These are phyloP conservation scores for Mortierella sp. DNA, from an alignment of 371 early-diverging fungal species.

Conservation along the genomic window DNA sequence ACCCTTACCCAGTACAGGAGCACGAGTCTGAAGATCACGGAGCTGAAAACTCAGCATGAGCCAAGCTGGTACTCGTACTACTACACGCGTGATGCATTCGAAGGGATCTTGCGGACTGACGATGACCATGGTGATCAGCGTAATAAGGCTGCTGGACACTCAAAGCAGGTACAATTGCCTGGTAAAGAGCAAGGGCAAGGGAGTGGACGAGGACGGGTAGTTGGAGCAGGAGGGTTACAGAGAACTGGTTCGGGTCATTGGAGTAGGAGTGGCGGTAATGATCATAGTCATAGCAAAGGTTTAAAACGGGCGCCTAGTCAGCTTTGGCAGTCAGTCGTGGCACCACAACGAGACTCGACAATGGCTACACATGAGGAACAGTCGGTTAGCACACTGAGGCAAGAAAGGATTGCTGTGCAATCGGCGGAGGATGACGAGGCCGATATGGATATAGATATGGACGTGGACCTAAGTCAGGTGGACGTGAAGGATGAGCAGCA, in stretches of 20 bases:
- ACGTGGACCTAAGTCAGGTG: not conserved
- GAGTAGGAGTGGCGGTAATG: not conserved
- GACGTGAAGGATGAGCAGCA: no score
- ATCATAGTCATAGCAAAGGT: no score
- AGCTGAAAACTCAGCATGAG: slow-evolving; percentile 15
- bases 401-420: not conserved
- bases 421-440: not conserved
- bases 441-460: slow-evolving; percentile 8
- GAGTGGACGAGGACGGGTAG: not conserved
- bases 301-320: slow-evolving; percentile 22
- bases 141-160: no score
- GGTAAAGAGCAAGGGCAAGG: no score
- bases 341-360: not conserved
- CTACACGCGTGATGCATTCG: slow-evolving; percentile 32
- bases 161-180: not conserved
- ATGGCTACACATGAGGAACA: slow-evolving; percentile 6
- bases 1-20: slow-evolving; percentile 8
- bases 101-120: slow-evolving; percentile 21
- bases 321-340: slow-evolving; percentile 9
- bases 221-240: not conserved
- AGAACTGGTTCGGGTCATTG: slow-evolving; percentile 8
- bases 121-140: not conserved
- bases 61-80: slow-evolving; percentile 50
- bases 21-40: not conserved
- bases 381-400: not conserved